These are phyloP conservation scores for Xylariomycetidae sp. DNA, from an alignment of 2,329 filamentous ascomycete species.

Conservation along the genomic window DNA sequence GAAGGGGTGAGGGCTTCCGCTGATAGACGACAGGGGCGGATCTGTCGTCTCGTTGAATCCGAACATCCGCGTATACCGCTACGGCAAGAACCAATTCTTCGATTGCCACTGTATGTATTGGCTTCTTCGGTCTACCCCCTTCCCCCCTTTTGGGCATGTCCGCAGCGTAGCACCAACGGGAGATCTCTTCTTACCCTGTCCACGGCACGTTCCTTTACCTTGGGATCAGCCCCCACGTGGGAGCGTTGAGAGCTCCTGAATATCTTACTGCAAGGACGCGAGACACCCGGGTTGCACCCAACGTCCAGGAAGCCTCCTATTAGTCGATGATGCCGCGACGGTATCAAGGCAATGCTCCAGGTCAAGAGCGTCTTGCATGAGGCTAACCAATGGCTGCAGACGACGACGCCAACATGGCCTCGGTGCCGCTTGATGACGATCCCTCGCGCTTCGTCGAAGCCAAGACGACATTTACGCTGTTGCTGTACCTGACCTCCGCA, in stretches of 20 bases:
- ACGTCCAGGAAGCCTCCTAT: no score
- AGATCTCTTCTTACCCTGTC: no score
- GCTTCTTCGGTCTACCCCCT: neutral
- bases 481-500: constrained; percentile 77
- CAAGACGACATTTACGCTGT: constrained; percentile 83
- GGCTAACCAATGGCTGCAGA: constrained; percentile 43
- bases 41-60: constrained; percentile 78
- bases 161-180: no score
- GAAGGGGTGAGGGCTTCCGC: no score
- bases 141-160: no score
- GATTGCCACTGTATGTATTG: constrained; percentile 74
- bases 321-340: neutral
- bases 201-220: no score
- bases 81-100: constrained; percentile 82
- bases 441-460: constrained; percentile 37
- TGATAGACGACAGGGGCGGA: constrained; percentile 74
- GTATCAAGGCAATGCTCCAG: neutral
- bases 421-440: constrained; percentile 38
- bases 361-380: constrained; percentile 2
- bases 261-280: no score
- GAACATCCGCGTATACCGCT: constrained; percentile 86
- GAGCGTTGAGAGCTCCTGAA: no score
- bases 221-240: no score
- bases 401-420: constrained; percentile 76
- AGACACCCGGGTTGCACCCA: neutral